phyloP scores from a whole-genome alignment of 176 grass and related monocot genomes.

The Musa acuminata region DNA sequence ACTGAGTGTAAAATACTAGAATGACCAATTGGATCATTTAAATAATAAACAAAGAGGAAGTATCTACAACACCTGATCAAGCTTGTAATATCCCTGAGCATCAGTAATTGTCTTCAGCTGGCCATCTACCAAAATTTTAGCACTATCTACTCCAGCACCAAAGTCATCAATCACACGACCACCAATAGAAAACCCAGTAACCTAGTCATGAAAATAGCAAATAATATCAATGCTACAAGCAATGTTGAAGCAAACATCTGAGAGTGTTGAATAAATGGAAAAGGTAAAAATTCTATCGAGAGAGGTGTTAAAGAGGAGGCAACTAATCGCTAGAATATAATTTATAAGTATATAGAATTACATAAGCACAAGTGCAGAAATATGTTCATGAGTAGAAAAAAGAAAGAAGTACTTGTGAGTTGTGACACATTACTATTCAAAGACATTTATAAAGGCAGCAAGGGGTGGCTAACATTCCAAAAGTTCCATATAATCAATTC shows the following conservation, averaged over 20 bases:
- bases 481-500: too few species aligned
- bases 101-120: conserved; percentile 68
- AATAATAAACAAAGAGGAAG: background rate
- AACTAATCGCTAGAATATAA: background rate
- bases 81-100: conserved; percentile 74
- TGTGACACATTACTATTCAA: background rate
- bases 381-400: too few species aligned
- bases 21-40: conserved; percentile 4
- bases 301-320: background rate
- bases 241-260: background rate
- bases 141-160: conserved; percentile 66
- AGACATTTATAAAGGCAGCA: background rate
- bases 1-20: conserved; percentile 20
- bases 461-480: background rate
- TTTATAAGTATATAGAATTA: too few species aligned
- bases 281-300: background rate
- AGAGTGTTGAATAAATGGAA: background rate
- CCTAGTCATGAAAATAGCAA: conserved; percentile 27
- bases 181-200: conserved; percentile 97
- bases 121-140: conserved; percentile 71
- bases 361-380: too few species aligned
- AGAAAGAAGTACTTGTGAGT: background rate
- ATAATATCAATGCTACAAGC: background rate
- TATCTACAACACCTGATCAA: conserved; percentile 72
- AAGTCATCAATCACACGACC: conserved; percentile 63